Evolutionary conservation across 768 basidiomycete species (phyloP).

Genomic region (Clitopilus passeckerianus): DNA sequence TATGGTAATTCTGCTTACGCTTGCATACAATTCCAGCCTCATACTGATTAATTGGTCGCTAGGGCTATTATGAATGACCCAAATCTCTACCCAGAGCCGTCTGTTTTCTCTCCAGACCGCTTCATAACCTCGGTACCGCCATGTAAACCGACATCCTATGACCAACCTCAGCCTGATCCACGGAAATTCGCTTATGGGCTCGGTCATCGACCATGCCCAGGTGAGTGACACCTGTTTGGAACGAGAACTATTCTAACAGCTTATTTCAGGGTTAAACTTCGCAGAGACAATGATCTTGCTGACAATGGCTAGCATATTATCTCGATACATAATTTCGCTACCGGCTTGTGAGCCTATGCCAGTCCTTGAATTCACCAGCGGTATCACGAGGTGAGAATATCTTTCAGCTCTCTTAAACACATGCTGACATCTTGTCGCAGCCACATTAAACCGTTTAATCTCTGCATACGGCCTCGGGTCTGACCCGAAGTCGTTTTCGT

Average conservation of each 20-base stretch:
- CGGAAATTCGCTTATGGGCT: slow-evolving; percentile 25
- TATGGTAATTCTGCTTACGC: slow-evolving; percentile 29
- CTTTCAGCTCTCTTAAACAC: not conserved
- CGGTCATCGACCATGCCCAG: slow-evolving; percentile 27
- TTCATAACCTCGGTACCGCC: slow-evolving; percentile 11
- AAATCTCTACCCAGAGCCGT: slow-evolving; percentile 32
- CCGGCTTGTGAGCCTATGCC: slow-evolving; percentile 9
- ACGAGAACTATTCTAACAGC: not conserved
- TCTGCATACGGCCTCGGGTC: slow-evolving; percentile 6
- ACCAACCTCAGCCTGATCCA: slow-evolving; percentile 23
- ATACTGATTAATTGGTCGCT: no score
- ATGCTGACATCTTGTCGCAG: slow-evolving; percentile 3
- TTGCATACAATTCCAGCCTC: no score
- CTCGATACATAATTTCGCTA: slow-evolving; percentile 20
- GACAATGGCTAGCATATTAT: slow-evolving; percentile 25
- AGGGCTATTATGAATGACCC: slow-evolving; percentile 44
- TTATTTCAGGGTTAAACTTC: slow-evolving; percentile 21
- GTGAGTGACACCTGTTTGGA: slow-evolving; percentile 6
- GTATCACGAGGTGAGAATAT: slow-evolving; percentile 21
- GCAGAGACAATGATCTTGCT: slow-evolving; percentile 26
- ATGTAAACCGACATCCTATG: not conserved
- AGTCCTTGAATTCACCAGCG: slow-evolving; percentile 21
- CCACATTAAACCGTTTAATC: slow-evolving; percentile 17
- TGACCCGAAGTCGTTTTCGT: not conserved
- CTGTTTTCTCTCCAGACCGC: slow-evolving; percentile 32